A percentile compares a stretch with the other conserved stretches of the same genome.
Conservation (phyloP, 1,284 basidiomycete species). For the Flammula alnicola region DNA sequence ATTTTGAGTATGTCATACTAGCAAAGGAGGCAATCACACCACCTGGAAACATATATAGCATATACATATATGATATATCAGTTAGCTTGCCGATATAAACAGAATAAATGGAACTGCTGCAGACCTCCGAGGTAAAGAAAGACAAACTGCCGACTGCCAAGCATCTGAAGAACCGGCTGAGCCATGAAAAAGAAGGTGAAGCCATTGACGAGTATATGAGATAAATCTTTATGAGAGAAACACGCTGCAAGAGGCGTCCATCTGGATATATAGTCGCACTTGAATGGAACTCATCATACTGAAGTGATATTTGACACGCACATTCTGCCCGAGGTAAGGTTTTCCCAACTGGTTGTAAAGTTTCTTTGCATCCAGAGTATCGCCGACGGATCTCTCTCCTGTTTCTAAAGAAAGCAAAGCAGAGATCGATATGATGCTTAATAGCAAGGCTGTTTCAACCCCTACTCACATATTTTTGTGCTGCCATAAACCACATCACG, state of each 20-base stretch:
- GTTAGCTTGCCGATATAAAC: too few relatives aligned
- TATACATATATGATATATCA: slow-evolving; percentile 2
- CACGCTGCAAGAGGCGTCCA: slow-evolving; percentile 81
- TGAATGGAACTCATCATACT: neutral
- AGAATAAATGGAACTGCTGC: slow-evolving; percentile 24
- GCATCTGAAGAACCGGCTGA: slow-evolving; percentile 64
- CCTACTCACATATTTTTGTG: slow-evolving; percentile 37
- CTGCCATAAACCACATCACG: slow-evolving; percentile 44
- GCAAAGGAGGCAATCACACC: slow-evolving; percentile 67
- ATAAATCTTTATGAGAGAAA: slow-evolving; percentile 72
- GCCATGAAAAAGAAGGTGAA: slow-evolving; percentile 84
- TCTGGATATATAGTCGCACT: slow-evolving; percentile 42
- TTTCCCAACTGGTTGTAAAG: slow-evolving; percentile 68
- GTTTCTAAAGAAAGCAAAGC: slow-evolving; percentile 28
- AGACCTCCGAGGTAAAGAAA: slow-evolving; percentile 78
- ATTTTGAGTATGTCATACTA: slow-evolving; percentile 62
- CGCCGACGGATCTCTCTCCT: slow-evolving; percentile 52
- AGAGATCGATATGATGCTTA: neutral
- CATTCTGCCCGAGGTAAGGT: slow-evolving; percentile 74
- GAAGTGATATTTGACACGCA: slow-evolving; percentile 37
- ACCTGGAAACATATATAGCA: slow-evolving; percentile 44
- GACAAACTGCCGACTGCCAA: slow-evolving; percentile 77
- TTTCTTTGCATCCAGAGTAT: slow-evolving; percentile 68
- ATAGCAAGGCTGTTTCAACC: slow-evolving; percentile 9
- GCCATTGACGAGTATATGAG: slow-evolving; percentile 80